These are phyloP conservation scores for Zymoseptoria passerinii DNA, from an alignment of 2,329 filamentous ascomycete species.

Conservation along the genomic window DNA sequence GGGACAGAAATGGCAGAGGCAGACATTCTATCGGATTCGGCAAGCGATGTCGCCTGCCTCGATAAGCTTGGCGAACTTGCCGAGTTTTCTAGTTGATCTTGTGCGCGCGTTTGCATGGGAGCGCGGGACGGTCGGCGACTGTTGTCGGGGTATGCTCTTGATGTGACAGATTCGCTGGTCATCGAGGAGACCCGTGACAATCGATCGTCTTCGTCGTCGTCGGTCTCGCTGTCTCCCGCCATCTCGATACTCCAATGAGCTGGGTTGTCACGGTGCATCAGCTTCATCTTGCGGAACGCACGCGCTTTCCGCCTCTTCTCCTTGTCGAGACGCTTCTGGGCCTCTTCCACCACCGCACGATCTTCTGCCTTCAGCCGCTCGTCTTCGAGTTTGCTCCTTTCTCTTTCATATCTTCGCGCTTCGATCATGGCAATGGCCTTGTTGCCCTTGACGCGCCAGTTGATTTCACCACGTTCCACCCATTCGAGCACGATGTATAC, in stretches of 20 bases:
- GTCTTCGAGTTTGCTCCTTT: constrained; percentile 46
- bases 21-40: constrained; percentile 20
- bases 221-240: constrained; percentile 53
- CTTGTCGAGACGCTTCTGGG: constrained; percentile 49
- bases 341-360: constrained; percentile 35
- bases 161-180: constrained; percentile 19
- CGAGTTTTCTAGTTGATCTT: constrained; percentile 17
- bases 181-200: constrained; percentile 31
- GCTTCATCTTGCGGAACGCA: constrained; percentile 25
- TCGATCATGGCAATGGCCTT: constrained; percentile 78
- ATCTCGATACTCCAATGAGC: constrained; percentile 81
- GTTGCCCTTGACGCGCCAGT: constrained; percentile 84
- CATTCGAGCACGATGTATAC: constrained; percentile 97
- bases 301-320: constrained; percentile 33
- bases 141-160: constrained; percentile 10
- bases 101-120: constrained; percentile 17
- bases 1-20: constrained; percentile 1
- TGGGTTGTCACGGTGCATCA: constrained; percentile 34
- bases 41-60: constrained; percentile 2
- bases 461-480: constrained; percentile 86
- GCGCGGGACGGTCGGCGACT: constrained; percentile 22
- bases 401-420: constrained; percentile 67
- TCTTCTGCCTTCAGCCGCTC: constrained; percentile 38
- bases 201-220: constrained; percentile 32
- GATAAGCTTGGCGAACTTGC: background rate